Conservation (phyloP, 371 early-diverging fungal species). For the Haplosporangium sp. region DNA sequence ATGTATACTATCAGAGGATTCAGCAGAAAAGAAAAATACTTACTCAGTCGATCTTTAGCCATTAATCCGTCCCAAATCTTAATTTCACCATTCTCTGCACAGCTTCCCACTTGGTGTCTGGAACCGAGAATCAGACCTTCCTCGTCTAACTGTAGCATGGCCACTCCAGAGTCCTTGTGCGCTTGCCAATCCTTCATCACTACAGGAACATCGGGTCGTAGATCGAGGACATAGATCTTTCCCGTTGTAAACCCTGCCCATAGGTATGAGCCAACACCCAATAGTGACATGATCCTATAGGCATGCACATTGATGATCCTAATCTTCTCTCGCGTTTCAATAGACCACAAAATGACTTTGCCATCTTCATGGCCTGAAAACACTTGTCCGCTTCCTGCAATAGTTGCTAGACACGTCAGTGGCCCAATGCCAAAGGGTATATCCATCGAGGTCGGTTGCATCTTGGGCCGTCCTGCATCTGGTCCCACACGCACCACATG, state of each 20-base stretch:
- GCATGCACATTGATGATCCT: constrained; percentile 67
- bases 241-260: constrained; percentile 89
- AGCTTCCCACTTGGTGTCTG: constrained; percentile 67
- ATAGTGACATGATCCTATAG: constrained; percentile 77
- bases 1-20: not conserved
- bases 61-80: constrained; percentile 82
- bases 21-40: constrained; percentile 20
- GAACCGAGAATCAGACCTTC: constrained; percentile 56
- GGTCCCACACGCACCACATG: constrained; percentile 58
- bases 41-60: constrained; percentile 73
- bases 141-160: constrained; percentile 68
- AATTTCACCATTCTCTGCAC: constrained; percentile 72
- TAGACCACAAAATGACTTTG: constrained; percentile 80
- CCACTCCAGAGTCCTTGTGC: constrained; percentile 65
- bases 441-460: constrained; percentile 37
- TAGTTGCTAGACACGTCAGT: constrained; percentile 68
- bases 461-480: constrained; percentile 49
- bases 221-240: constrained; percentile 82
- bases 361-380: constrained; percentile 87
- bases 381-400: constrained; percentile 62
- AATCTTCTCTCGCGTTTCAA: constrained; percentile 57
- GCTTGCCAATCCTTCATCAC: constrained; percentile 81
- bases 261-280: constrained; percentile 72
- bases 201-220: constrained; percentile 58
- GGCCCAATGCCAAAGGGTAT: constrained; percentile 68